Conservation (phyloP, 305 asterid genomes). For the Caryopteris hybrid region DNA sequence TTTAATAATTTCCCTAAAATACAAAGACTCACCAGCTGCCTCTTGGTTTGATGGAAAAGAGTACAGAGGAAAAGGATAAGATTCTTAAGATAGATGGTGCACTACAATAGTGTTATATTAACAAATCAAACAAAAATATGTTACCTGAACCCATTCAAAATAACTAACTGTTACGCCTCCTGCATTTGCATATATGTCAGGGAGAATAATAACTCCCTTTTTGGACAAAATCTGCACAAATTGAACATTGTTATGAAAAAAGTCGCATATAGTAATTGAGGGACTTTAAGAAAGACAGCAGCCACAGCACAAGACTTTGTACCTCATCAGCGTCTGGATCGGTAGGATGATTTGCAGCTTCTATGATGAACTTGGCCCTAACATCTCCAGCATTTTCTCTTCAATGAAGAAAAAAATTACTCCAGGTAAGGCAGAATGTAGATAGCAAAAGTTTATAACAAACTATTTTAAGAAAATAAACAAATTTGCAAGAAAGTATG, state of each 20-base stretch:
- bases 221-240: conserved; percentile 72
- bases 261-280: background rate
- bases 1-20: too few relatives aligned
- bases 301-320: background rate
- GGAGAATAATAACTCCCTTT: conserved; percentile 75
- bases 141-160: conserved; percentile 98
- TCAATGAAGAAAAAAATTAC: conserved; percentile 21
- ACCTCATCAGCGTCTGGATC: conserved; percentile 99
- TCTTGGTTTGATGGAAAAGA: background rate
- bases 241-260: background rate
- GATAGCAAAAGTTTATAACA: background rate
- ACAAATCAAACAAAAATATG: background rate
- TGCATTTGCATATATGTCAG: conserved; percentile 87
- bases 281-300: background rate
- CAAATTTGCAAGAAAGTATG: background rate
- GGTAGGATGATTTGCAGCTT: conserved; percentile 92
- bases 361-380: conserved; percentile 70
- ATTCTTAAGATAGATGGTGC: background rate
- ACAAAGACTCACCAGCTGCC: background rate
- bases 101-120: background rate
- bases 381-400: conserved; percentile 81
- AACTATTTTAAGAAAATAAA: background rate
- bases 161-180: conserved; percentile 99
- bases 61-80: background rate
- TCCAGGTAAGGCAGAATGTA: background rate